phyloP scores from a whole-genome alignment of 768 basidiomycete genomes.

The Phylloporus arenicola region DNA sequence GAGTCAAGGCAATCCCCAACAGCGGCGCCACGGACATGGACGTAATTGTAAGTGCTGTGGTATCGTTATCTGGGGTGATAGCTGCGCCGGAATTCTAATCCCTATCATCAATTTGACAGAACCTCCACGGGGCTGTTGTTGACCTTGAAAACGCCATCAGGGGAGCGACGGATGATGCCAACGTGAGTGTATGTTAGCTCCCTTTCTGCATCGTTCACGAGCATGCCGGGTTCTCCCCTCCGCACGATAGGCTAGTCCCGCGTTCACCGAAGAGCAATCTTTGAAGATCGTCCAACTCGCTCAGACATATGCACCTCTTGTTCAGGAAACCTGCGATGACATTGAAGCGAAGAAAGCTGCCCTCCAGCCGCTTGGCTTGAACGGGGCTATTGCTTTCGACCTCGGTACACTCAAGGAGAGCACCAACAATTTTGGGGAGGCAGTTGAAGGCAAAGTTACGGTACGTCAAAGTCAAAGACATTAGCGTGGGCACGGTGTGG shows the following conservation, averaged over 20 bases:
- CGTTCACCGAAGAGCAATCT: not conserved
- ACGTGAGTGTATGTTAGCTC: not conserved
- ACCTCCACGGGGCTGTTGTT: fast-evolving
- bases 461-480: slow-evolving; percentile 3
- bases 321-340: not conserved
- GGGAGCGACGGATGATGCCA: not conserved
- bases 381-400: fast-evolving
- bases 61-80: not conserved
- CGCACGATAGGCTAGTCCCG: not conserved
- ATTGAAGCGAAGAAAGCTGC: not conserved
- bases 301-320: fast-evolving
- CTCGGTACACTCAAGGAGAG: not conserved
- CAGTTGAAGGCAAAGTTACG: not conserved
- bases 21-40: fast-evolving
- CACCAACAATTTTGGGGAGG: not conserved
- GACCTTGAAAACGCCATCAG: fast-evolving
- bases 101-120: not conserved
- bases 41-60: not conserved
- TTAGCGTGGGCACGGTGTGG: not conserved
- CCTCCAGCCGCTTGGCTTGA: fast-evolving
- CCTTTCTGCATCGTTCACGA: not conserved
- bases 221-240: no score
- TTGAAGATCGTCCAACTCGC: fast-evolving
- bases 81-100: not conserved
- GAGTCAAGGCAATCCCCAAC: not conserved